Evolutionary conservation across 768 basidiomycete species (phyloP), one percentile per base, ranked within the genome.

Genomic region (Rhizopogon roseolus): DNA sequence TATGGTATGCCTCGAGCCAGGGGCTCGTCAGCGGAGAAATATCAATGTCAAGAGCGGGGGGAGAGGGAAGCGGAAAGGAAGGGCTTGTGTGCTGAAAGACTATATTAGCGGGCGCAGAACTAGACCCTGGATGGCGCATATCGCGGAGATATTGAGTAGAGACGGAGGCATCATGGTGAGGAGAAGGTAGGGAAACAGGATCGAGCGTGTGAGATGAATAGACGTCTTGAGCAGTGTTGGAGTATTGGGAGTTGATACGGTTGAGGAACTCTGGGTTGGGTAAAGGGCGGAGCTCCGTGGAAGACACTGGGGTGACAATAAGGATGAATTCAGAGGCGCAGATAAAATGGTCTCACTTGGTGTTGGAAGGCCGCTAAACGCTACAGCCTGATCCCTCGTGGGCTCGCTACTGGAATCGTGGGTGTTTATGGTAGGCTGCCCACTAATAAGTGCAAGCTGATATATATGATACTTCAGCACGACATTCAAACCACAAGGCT

Each of bases 1-100:
- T 72, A 25, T 77, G 75, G 49, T 80, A 75, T 5, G 88, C 79
- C 4, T 82, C 86, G 0, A 92, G 76, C 87, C 89, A 90, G 1
- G 89, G 89, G 58, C 88, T 90, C 0, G 88, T 88, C 19, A 92
- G 71, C 0, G 90, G 89, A 1, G 88, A 89, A 45, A 92, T 81
- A 56, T 92, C 86, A 54, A 85, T 76, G 54, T 86, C 88, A 27
- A 87, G 67, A 52, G 88, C 82, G 19, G 73, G 68, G 0, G 77
- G 73, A 16, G 76, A 76, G 2, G 76, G 70, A 11, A 77, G 66
- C 1, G 71, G 63, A 38, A 65, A 64, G 37, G 70, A 73, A 57
- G 60, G 75, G n/a, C 67, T 74, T 11, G 61, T 72, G 10, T 73
- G 74, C 22, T 6, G 46, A 62, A 92, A 92, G 4, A 83, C 89